Conservation (phyloP, 139 green algal genomes). For the Auxenochlorella pyrenoidosa region DNA sequence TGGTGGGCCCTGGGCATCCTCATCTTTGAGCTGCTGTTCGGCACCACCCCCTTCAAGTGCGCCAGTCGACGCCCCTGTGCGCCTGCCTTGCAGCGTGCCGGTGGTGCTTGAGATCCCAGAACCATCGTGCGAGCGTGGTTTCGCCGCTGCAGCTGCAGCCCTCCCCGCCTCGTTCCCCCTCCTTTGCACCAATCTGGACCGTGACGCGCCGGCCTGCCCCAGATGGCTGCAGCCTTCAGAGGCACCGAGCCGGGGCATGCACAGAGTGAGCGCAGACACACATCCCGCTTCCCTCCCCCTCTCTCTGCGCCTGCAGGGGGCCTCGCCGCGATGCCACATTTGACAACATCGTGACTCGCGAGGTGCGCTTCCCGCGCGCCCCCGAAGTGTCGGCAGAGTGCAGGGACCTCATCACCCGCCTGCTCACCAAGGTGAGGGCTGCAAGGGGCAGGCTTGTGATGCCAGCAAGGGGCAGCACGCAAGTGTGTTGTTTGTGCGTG, state of each 20-base stretch:
- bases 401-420: constrained; percentile 81
- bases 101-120: too few species aligned
- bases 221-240: too few species aligned
- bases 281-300: neutral
- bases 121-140: too few species aligned
- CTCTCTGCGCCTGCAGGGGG: neutral
- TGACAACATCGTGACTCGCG: constrained; percentile 91
- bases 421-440: constrained; percentile 84
- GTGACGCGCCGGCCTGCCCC: too few species aligned
- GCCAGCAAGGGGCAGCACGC: too few species aligned
- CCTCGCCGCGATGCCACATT: constrained; percentile 89
- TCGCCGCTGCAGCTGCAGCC: too few species aligned
- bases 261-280: neutral
- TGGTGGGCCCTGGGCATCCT: constrained; percentile 97
- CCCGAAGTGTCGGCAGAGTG: constrained; percentile 51
- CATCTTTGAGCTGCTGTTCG: constrained; percentile 95
- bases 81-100: too few species aligned
- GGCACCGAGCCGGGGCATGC: neutral
- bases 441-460: too few species aligned
- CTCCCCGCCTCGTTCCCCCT: too few species aligned
- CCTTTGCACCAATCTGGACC: too few species aligned
- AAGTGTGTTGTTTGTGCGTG: too few species aligned
- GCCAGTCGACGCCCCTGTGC: too few species aligned
- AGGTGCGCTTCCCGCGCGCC: constrained; percentile 82
- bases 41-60: constrained; percentile 85